Percentiles rank a stretch among this genome's conserved stretches.
Conservation (phyloP, 177 flowering plant genomes). For the Vitis hybrid region DNA sequence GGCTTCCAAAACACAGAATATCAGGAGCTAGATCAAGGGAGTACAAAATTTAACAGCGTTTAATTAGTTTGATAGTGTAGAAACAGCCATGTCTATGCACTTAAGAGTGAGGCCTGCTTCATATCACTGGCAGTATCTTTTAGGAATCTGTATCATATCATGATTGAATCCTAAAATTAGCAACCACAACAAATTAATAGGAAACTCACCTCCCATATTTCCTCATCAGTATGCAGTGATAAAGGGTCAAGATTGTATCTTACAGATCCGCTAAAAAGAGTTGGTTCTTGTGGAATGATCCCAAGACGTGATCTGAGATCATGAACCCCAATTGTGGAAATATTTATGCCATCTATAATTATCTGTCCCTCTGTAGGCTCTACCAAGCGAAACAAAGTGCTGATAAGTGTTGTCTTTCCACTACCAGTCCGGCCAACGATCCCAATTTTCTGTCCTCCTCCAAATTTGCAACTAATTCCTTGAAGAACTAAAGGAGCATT, state of each 20-base stretch:
- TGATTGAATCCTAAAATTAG: neutral
- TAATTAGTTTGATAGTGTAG: too few species aligned
- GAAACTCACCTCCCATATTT: constrained; percentile 49
- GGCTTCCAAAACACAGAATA: too few species aligned
- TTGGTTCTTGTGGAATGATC: constrained; percentile 64
- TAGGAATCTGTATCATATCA: neutral
- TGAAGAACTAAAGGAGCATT: constrained; percentile 45
- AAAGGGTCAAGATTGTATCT: constrained; percentile 62
- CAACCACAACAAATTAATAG: neutral
- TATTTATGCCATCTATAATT: constrained; percentile 44
- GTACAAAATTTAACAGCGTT: too few species aligned
- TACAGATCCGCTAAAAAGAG: constrained; percentile 50
- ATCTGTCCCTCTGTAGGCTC: constrained; percentile 53
- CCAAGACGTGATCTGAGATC: constrained; percentile 53
- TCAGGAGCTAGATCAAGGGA: too few species aligned
- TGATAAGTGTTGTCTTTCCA: constrained; percentile 53
- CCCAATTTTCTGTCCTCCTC: constrained; percentile 61
- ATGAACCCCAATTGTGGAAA: constrained; percentile 52
- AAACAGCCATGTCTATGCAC: too few species aligned
- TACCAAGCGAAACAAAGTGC: constrained; percentile 53
- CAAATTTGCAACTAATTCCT: constrained; percentile 48
- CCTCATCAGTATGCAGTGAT: constrained; percentile 30
- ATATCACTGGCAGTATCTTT: too few species aligned
- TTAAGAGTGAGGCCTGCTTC: too few species aligned
- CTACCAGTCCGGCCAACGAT: constrained; percentile 65